phyloP scores from a whole-genome alignment of 129 eudicot species.

The Ambrosia trifida region DNA sequence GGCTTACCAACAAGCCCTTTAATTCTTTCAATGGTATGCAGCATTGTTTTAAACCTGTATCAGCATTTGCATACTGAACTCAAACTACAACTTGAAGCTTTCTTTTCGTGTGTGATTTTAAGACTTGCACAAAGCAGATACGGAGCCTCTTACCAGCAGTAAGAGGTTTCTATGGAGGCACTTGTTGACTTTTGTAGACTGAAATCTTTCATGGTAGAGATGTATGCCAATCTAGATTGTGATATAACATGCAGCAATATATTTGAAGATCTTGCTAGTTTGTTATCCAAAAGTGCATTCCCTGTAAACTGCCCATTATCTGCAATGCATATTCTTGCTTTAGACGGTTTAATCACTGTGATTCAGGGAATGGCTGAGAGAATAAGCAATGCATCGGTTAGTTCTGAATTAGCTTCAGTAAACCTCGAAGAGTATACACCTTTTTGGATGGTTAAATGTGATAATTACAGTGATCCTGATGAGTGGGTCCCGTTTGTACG shows the following conservation, averaged over 20 bases:
- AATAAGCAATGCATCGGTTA: slow-evolving; percentile 60
- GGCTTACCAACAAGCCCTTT: slow-evolving; percentile 81
- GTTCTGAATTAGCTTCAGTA: slow-evolving; percentile 55
- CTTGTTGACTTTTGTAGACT: slow-evolving; percentile 94
- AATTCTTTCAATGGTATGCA: slow-evolving; percentile 84
- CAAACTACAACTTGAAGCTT: slow-evolving; percentile 83
- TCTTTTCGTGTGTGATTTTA: slow-evolving; percentile 81
- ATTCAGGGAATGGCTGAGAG: slow-evolving; percentile 96
- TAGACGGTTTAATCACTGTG: slow-evolving; percentile 90
- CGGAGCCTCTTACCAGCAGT: slow-evolving; percentile 90
- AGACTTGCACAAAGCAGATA: slow-evolving; percentile 76
- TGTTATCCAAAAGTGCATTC: slow-evolving; percentile 86
- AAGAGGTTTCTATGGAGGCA: slow-evolving; percentile 97
- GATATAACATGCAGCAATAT: slow-evolving; percentile 87
- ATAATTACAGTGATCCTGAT: slow-evolving; percentile 66
- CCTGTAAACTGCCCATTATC: slow-evolving; percentile 87
- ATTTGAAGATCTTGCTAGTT: slow-evolving; percentile 89
- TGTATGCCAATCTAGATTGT: slow-evolving; percentile 91
- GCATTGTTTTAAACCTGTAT: slow-evolving; percentile 79
- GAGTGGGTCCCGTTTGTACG: slow-evolving; percentile 91
- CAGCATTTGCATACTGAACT: slow-evolving; percentile 76
- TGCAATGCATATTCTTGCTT: slow-evolving; percentile 83
- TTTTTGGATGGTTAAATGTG: slow-evolving; percentile 93
- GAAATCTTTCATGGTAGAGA: slow-evolving; percentile 87
- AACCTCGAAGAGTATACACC: slow-evolving; percentile 78